phyloP scores from a whole-genome alignment of 139 green algal species.

The Closterium sp. region DNA sequence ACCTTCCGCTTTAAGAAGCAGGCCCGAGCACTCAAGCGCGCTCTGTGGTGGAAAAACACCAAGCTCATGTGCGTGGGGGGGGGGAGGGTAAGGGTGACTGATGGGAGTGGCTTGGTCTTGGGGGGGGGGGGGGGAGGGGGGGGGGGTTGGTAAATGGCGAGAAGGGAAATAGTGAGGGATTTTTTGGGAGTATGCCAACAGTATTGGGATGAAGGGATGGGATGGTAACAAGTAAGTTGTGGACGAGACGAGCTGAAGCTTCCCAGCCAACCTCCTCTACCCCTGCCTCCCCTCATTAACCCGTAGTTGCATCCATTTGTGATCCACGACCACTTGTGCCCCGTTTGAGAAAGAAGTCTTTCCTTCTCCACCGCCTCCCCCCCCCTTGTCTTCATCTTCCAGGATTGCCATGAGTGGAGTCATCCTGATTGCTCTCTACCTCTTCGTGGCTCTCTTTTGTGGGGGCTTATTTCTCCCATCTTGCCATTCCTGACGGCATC shows the following conservation, averaged over 20 bases:
- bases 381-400: too few relatives aligned
- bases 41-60: conserved; percentile 78
- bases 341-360: too few relatives aligned
- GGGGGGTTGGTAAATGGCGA: background rate
- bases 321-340: background rate
- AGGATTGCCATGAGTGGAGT: conserved; percentile 21
- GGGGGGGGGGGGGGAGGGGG: background rate
- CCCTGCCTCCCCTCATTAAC: background rate
- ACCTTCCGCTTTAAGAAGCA: conserved; percentile 81
- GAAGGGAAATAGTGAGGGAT: background rate
- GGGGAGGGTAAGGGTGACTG: background rate
- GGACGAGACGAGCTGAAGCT: too few relatives aligned
- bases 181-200: too few relatives aligned
- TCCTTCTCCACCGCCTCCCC: too few relatives aligned
- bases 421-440: conserved; percentile 31
- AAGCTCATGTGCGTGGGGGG: conserved; percentile 55
- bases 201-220: background rate
- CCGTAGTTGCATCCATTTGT: background rate
- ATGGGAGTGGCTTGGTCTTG: too few relatives aligned
- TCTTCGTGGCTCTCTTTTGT: conserved; percentile 25
- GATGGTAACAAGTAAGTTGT: too few relatives aligned
- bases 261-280: background rate
- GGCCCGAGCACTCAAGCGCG: conserved; percentile 59
- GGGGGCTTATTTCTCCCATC: conserved; percentile 18
- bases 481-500: background rate